Evolutionary conservation across 495 filamentous ascomycete species (phyloP).

Genomic region (Haplographium delicatum): DNA sequence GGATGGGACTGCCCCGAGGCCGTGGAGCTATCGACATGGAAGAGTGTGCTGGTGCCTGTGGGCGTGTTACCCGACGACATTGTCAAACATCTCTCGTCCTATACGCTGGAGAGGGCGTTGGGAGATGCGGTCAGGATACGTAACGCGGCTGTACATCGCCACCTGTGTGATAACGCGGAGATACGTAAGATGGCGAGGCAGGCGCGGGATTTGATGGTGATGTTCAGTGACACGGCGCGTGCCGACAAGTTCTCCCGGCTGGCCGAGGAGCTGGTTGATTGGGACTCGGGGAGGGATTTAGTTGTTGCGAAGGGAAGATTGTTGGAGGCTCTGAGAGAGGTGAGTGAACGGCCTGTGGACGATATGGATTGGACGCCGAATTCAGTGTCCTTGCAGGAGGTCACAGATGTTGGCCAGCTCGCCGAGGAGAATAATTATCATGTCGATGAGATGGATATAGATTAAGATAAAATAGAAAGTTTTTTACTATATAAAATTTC

Average conservation of each 20-base stretch:
- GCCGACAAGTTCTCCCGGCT: slow-evolving; percentile 17
- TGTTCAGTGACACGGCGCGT: slow-evolving; percentile 21
- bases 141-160: slow-evolving; percentile 23
- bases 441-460: slow-evolving; percentile 19
- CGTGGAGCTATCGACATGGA: slow-evolving; percentile 38
- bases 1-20: slow-evolving; percentile 34
- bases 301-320: slow-evolving; percentile 11
- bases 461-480: slow-evolving; percentile 9
- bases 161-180: slow-evolving; percentile 22
- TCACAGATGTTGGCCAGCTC: neutral
- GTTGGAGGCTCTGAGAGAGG: slow-evolving; percentile 13
- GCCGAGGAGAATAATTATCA: neutral
- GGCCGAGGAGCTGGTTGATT: slow-evolving; percentile 14
- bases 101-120: slow-evolving; percentile 14
- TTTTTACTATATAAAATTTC: too few relatives aligned
- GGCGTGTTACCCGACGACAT: slow-evolving; percentile 14
- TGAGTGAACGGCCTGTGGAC: slow-evolving; percentile 21
- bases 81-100: slow-evolving; percentile 6
- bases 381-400: slow-evolving; percentile 18
- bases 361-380: slow-evolving; percentile 29
- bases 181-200: slow-evolving; percentile 19
- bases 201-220: slow-evolving; percentile 22
- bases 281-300: slow-evolving; percentile 13
- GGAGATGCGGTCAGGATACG: slow-evolving; percentile 20
- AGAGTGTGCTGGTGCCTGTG: slow-evolving; percentile 15